Percentiles rank a stretch among this genome's conserved stretches.
Conservation (phyloP, 306 rosid genomes). For the Corylus heterophylla region DNA sequence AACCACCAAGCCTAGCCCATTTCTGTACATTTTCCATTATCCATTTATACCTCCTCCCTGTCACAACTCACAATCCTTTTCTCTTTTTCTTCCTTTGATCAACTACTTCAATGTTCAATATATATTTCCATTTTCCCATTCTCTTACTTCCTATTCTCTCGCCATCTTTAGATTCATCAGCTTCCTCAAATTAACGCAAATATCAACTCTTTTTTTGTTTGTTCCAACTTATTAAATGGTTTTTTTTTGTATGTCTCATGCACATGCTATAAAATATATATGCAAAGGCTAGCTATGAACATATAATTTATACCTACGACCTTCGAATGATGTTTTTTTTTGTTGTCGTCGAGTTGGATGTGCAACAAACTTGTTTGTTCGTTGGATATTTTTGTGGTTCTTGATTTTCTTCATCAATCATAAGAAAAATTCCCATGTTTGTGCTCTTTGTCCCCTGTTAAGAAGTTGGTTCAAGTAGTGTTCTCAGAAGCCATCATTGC, state of each 20-base stretch:
- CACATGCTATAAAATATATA: background rate
- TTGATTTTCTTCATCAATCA: constrained; percentile 31
- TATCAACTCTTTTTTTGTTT: background rate
- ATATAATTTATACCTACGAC: no score
- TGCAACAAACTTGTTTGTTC: constrained; percentile 8
- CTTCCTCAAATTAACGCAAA: constrained; percentile 19
- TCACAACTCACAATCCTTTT: background rate
- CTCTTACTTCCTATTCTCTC: constrained; percentile 13
- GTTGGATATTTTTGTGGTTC: background rate
- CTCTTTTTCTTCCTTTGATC: background rate
- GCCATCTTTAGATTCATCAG: background rate
- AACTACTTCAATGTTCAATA: background rate
- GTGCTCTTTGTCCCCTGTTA: constrained; percentile 28
- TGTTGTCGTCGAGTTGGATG: background rate
- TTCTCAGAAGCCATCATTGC: constrained; percentile 17
- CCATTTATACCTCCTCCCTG: background rate
- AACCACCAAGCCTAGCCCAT: constrained; percentile 14
- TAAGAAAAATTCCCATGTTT: constrained; percentile 29
- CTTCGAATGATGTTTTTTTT: background rate
- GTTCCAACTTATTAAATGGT: background rate
- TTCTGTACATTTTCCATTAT: constrained; percentile 12
- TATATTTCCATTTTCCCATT: no score
- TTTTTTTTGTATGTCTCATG: constrained; percentile 11
- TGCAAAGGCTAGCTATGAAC: background rate
- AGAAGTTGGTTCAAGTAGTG: constrained; percentile 22